Percentiles rank a stretch among this genome's conserved stretches.
phyloP scores from a whole-genome alignment of 2,329 filamentous ascomycete genomes.

The Meredithiella fracta region DNA sequence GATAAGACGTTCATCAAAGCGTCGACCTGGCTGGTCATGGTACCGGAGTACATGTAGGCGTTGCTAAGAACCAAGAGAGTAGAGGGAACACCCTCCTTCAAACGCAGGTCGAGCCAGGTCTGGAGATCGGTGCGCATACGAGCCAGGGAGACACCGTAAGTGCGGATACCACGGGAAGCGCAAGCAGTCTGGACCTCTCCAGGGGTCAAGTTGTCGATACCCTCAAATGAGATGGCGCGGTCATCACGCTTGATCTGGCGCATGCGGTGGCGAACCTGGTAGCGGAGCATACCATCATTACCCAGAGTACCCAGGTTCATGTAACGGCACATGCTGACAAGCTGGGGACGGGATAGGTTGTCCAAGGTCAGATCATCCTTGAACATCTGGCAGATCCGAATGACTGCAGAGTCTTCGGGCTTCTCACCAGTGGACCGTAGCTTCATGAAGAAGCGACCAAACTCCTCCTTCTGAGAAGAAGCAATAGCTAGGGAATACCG shows the following conservation, averaged over 20 bases:
- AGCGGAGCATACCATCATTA: slow-evolving; percentile 93
- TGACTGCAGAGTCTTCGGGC: slow-evolving; percentile 77
- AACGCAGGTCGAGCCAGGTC: slow-evolving; percentile 83
- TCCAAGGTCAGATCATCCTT: slow-evolving; percentile 94
- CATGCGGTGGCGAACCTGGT: slow-evolving; percentile 95
- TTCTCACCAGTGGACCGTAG: slow-evolving; percentile 79
- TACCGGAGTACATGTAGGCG: slow-evolving; percentile 92
- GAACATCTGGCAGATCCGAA: slow-evolving; percentile 98
- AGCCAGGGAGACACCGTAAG: slow-evolving; percentile 77
- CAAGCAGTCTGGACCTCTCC: slow-evolving; percentile 84
- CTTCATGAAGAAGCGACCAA: slow-evolving; percentile 94
- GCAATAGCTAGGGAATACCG: slow-evolving; percentile 76
- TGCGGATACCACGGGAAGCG: slow-evolving; percentile 79
- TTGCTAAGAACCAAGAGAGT: slow-evolving; percentile 92
- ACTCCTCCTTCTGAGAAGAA: slow-evolving; percentile 83
- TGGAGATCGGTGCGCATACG: slow-evolving; percentile 77
- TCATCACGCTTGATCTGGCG: slow-evolving; percentile 98
- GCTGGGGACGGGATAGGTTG: slow-evolving; percentile 86
- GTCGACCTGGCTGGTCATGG: slow-evolving; percentile 80
- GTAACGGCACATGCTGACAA: slow-evolving; percentile 96
- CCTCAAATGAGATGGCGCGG: slow-evolving; percentile 82
- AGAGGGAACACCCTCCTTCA: slow-evolving; percentile 89
- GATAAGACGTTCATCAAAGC: slow-evolving; percentile 83
- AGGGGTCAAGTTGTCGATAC: slow-evolving; percentile 84
- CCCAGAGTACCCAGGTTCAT: slow-evolving; percentile 96